Percentiles rank a stretch among this genome's conserved stretches.
Conservation (phyloP, 805 yeast genomes). For the Debaryomyces prosopidis region DNA sequence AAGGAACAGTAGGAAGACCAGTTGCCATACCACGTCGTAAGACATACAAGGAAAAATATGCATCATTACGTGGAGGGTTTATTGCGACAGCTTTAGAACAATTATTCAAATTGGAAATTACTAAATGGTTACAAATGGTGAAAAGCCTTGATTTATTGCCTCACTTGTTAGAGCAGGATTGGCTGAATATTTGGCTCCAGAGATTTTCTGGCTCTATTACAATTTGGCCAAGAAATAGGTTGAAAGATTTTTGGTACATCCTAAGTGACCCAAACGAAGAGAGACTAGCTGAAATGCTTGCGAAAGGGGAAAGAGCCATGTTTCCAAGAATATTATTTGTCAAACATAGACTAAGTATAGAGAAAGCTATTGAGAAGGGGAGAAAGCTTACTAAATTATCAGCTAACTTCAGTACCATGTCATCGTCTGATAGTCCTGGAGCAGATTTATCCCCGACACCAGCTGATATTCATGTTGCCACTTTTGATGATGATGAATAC, state of each 20-base stretch:
- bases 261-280: slow-evolving; percentile 68
- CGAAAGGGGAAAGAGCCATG: slow-evolving; percentile 63
- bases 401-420: slow-evolving; percentile 12
- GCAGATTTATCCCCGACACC: not conserved
- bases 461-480: slow-evolving; percentile 1
- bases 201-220: slow-evolving; percentile 75
- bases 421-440: not conserved
- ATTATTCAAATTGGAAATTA: slow-evolving; percentile 66
- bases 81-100: slow-evolving; percentile 71
- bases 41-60: slow-evolving; percentile 32
- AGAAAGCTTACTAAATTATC: slow-evolving; percentile 26
- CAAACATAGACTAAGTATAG: slow-evolving; percentile 63
- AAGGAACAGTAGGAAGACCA: slow-evolving; percentile 80
- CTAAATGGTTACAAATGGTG: slow-evolving; percentile 73
- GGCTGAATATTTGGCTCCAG: slow-evolving; percentile 78
- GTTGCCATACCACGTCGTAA: slow-evolving; percentile 55
- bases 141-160: slow-evolving; percentile 69
- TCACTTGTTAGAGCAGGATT: slow-evolving; percentile 68
- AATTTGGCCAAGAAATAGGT: slow-evolving; percentile 66
- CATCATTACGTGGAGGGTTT: slow-evolving; percentile 71
- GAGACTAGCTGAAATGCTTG: slow-evolving; percentile 53
- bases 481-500: slow-evolving; percentile 9
- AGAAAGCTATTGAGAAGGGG: slow-evolving; percentile 60
- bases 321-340: slow-evolving; percentile 69
- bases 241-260: slow-evolving; percentile 62